These are phyloP conservation scores for Canavalia ensiformis DNA, from an alignment of 306 rosid genomes.

Conservation along the genomic window DNA sequence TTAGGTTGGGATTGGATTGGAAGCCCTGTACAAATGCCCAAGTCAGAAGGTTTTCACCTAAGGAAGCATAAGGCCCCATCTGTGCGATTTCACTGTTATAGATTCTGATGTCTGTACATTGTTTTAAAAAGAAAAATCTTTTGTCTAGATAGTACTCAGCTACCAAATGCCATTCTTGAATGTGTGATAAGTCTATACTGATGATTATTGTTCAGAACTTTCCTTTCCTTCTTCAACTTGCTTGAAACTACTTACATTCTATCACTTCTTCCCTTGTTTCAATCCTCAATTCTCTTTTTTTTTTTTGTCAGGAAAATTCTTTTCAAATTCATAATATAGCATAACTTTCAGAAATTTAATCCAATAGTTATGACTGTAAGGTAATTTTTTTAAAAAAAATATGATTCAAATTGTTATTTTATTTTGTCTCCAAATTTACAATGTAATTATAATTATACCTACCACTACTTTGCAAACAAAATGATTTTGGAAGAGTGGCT, in stretches of 20 bases:
- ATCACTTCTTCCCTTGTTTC: too few species aligned
- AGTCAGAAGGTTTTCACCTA: slow-evolving; percentile 61
- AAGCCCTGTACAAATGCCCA: slow-evolving; percentile 79
- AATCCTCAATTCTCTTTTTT: too few species aligned
- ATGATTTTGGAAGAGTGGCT: background rate
- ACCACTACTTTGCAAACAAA: background rate
- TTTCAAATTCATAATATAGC: background rate
- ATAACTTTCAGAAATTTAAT: background rate
- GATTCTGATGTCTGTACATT: slow-evolving; percentile 57
- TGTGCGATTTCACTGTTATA: slow-evolving; percentile 68
- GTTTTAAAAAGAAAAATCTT: background rate
- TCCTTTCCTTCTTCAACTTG: background rate
- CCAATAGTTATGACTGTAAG: background rate
- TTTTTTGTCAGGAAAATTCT: background rate
- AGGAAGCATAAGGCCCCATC: slow-evolving; percentile 62
- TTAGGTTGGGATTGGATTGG: slow-evolving; percentile 77
- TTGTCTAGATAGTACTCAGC: background rate
- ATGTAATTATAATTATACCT: too few species aligned
- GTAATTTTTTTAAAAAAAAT: too few species aligned
- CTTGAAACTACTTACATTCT: background rate
- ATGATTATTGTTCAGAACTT: background rate
- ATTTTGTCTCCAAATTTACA: too few species aligned
- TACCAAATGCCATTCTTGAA: background rate
- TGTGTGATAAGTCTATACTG: background rate
- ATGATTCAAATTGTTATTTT: too few species aligned